phyloP scores from a whole-genome alignment of 2,329 filamentous ascomycete genomes.

The Neofusicoccum sp. region DNA sequence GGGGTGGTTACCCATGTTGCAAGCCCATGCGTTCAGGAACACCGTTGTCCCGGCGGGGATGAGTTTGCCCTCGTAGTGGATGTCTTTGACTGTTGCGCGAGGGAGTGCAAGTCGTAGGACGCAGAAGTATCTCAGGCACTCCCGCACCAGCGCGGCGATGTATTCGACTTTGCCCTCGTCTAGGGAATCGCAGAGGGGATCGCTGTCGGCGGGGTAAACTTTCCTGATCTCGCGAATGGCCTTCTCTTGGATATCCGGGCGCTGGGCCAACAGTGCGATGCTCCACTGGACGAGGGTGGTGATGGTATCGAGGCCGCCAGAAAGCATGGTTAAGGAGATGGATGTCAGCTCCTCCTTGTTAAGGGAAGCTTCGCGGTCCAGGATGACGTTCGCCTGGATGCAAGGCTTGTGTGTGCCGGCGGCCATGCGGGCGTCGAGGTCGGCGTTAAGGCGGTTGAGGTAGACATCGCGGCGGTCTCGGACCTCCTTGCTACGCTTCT shows the following conservation, averaged over 20 bases:
- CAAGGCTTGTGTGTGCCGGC: conserved; percentile 62
- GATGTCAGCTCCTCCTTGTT: conserved; percentile 63
- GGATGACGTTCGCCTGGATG: conserved; percentile 66
- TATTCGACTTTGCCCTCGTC: conserved; percentile 66
- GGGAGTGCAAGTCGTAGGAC: conserved; percentile 63
- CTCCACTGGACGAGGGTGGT: conserved; percentile 66
- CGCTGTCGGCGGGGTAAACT: conserved; percentile 46
- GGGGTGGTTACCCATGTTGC: conserved; percentile 58
- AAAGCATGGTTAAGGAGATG: conserved; percentile 67
- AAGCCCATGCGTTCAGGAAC: conserved; percentile 67
- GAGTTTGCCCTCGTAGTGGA: conserved; percentile 56
- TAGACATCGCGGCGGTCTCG: conserved; percentile 60
- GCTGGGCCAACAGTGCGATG: conserved; percentile 58
- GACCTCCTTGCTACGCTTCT: conserved; percentile 53
- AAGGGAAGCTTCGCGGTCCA: conserved; percentile 61
- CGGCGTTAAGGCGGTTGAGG: conserved; percentile 55
- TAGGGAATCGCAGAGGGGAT: conserved; percentile 58
- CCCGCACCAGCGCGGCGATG: conserved; percentile 61
- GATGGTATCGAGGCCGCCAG: conserved; percentile 65
- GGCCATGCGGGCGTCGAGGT: conserved; percentile 60
- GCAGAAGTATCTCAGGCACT: conserved; percentile 62
- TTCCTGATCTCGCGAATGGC: conserved; percentile 57
- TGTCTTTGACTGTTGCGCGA: conserved; percentile 59
- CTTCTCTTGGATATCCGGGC: conserved; percentile 62
- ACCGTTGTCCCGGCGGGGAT: conserved; percentile 64